Conservation (phyloP, 2,329 filamentous ascomycete species). For the Fusarium sp. region DNA sequence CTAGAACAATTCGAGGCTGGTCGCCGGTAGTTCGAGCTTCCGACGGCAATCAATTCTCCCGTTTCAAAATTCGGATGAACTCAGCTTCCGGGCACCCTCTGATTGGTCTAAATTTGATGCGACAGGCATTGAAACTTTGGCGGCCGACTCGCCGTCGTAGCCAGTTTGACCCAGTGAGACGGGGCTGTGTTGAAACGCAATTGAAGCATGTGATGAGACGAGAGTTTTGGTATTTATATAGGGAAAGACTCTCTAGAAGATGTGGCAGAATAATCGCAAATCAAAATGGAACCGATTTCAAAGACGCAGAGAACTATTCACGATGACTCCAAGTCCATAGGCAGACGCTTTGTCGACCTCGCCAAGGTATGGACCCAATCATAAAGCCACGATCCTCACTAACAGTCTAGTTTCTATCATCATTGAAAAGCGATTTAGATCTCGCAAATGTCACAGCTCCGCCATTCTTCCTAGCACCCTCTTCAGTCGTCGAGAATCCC, state of each 20-base stretch:
- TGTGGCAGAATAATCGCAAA: neutral
- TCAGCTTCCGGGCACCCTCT: neutral
- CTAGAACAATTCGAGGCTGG: neutral
- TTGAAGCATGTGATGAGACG: conserved; percentile 23
- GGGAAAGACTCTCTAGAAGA: fast-evolving
- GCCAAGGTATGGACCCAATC: conserved; percentile 12
- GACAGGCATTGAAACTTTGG: neutral
- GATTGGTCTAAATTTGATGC: neutral
- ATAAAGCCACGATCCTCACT: neutral
- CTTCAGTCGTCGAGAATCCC: conserved; percentile 61
- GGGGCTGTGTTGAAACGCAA: conserved; percentile 18
- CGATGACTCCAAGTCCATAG: conserved; percentile 27
- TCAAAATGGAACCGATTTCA: conserved; percentile 6
- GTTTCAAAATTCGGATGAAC: neutral
- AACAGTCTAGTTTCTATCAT: conserved; percentile 26
- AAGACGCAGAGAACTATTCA: conserved; percentile 20
- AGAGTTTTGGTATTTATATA: conserved; percentile 2
- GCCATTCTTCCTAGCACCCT: conserved; percentile 58
- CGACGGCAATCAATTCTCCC: conserved; percentile 7
- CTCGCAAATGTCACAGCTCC: conserved; percentile 62
- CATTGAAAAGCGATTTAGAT: conserved; percentile 54
- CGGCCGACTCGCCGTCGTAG: conserved; percentile 2
- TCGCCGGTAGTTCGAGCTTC: conserved; percentile 12
- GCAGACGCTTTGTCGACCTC: conserved; percentile 24
- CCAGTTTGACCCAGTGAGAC: neutral